Conservation (phyloP, 2,329 filamentous ascomycete genomes). For the Aureobasidium namibiae region DNA sequence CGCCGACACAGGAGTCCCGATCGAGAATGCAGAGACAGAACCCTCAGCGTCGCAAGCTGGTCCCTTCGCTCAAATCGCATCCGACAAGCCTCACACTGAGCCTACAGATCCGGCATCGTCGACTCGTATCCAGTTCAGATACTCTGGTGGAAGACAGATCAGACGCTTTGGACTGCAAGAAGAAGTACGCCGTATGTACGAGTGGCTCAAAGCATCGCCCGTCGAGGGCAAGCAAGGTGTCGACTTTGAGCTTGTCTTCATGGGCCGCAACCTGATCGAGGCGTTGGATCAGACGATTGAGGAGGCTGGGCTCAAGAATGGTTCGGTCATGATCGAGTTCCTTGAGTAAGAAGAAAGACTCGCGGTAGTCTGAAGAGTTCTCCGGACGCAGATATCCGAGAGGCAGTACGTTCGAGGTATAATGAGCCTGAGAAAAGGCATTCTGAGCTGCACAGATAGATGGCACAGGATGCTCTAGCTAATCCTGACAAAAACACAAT, state of each 20-base stretch:
- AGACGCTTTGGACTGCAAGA: conserved; percentile 75
- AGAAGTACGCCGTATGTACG: conserved; percentile 74
- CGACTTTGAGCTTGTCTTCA: conserved; percentile 78
- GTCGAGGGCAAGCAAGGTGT: conserved; percentile 69
- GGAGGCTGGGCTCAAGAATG: conserved; percentile 80
- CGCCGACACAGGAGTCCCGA: conserved; percentile 19
- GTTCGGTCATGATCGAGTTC: conserved; percentile 92
- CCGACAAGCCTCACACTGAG: conserved; percentile 65
- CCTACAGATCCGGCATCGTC: conserved; percentile 64
- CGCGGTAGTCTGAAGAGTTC: background rate
- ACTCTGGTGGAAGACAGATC: conserved; percentile 76
- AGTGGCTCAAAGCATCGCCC: conserved; percentile 90
- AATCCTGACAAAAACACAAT: background rate
- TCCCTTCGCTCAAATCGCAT: conserved; percentile 63
- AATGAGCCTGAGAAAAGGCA: background rate
- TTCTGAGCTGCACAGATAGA: background rate
- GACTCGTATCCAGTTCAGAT: conserved; percentile 87
- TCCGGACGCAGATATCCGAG: background rate
- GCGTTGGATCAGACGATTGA: conserved; percentile 63
- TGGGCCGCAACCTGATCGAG: conserved; percentile 80
- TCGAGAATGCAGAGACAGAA: conserved; percentile 20
- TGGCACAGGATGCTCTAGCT: background rate
- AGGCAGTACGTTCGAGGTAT: too few relatives aligned
- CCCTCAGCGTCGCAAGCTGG: conserved; percentile 27
- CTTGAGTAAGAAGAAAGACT: conserved; percentile 15